A percentile compares a stretch with the other conserved stretches of the same genome.
These are phyloP conservation scores for Posidonia australis DNA, from an alignment of 106 monocot genomes.

Conservation along the genomic window DNA sequence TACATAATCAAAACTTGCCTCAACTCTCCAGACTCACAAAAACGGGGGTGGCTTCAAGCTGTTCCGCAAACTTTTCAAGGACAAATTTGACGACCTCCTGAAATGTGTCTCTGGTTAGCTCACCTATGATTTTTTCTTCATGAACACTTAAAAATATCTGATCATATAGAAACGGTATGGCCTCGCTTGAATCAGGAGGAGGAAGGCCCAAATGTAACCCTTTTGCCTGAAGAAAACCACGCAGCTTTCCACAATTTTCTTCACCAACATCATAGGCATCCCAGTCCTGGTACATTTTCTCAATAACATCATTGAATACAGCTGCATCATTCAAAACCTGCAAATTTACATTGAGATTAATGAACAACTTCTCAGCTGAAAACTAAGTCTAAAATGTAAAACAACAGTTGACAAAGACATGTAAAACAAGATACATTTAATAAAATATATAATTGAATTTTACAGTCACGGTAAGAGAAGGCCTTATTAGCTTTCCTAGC, in stretches of 20 bases:
- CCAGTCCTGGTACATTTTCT: conserved; percentile 29
- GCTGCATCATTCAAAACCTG: conserved; percentile 30
- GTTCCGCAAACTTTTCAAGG: conserved; percentile 26
- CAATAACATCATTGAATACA: conserved; percentile 12
- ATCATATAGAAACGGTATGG: conserved; percentile 27
- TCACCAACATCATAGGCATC: conserved; percentile 3
- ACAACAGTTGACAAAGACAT: background rate
- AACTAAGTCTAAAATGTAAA: background rate
- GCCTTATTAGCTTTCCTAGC: too few species aligned
- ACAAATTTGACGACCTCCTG: conserved; percentile 17
- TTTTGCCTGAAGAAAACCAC: conserved; percentile 25
- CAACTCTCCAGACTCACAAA: conserved; percentile 8
- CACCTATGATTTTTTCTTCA: conserved; percentile 14
- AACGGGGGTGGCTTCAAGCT: conserved; percentile 35
- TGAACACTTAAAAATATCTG: conserved; percentile 21
- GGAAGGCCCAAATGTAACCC: conserved; percentile 30
- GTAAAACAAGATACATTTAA: too few species aligned
- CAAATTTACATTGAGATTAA: background rate
- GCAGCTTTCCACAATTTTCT: conserved; percentile 17
- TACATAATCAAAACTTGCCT: background rate
- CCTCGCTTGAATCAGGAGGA: conserved; percentile 28
- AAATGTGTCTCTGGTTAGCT: conserved; percentile 20
- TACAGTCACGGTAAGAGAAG: too few species aligned
- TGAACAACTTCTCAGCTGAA: background rate
- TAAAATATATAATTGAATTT: too few species aligned